Base-by-base conservation (phyloP, 202 grass and related monocot species). In the Miscanthus sacchariflorus region DNA sequence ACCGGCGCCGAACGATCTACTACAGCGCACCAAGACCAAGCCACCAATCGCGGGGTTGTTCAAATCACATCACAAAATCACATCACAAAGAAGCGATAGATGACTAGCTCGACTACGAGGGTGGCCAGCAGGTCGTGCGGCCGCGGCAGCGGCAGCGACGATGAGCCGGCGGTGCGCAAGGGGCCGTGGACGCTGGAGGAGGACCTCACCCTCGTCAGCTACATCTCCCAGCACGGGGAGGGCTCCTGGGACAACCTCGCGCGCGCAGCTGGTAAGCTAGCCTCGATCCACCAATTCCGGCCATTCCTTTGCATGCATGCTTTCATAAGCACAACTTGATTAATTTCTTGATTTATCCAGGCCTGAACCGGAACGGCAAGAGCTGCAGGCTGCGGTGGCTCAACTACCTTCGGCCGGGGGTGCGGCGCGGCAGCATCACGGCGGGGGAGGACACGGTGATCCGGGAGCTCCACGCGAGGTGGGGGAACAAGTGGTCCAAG, bases 341-440 rank as follows among this genome's bases (percentile, higher is more conserved):
- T 30, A 30, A 30, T 30, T 52, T 72, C 6, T 59, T 59, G 80
- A 15, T 33, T 54, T 56, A 11, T 12, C 9, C 25, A 93, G 92
- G 92, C 1, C 80, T 94, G 87, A 94, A 91, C 76, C 74, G 92
- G 8, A 91, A 86, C 56, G 92, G 92, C 38, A 94, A 92, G 90
- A 95, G 93, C 83, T 95, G 93, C 93, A 82, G 93, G 85, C 93
- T 95, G 81, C 87, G 93, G 61, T 95, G 93, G 93, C 84, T 95
- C 21, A 95, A 95, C 90, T 95, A 95, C 93, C 90, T 95, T 11
- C 49, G 90, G 61, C 93, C 93, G 1, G 92, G 87, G 4, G n/a
- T 91, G 84, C 87, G 89, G 72, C 92, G 77, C 6, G 92, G 92
- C 11, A 91, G 89, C 92, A 91, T 94, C 87, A 78, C 89, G 81